phyloP scores from a whole-genome alignment of 768 basidiomycete genomes.

The Lactarius sanguifluus region DNA sequence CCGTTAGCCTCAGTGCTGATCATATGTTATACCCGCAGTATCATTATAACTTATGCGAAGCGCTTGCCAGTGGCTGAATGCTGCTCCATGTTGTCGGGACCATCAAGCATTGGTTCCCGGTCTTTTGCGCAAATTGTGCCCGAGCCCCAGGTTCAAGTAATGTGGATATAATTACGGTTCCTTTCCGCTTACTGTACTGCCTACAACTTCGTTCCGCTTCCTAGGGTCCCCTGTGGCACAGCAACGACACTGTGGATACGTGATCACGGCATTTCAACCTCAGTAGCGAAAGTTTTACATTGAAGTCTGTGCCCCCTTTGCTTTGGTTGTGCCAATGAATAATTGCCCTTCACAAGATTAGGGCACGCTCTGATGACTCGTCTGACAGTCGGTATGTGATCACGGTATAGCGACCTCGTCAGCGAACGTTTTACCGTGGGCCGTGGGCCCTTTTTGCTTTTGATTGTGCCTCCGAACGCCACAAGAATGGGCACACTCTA shows the following conservation, averaged over 20 bases:
- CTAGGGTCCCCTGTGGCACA: background rate
- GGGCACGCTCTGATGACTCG: background rate
- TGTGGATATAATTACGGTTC: too few relatives aligned
- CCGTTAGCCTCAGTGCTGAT: too few relatives aligned
- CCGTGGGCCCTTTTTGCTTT: background rate
- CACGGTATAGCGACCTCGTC: constrained; percentile 11
- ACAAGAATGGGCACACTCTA: background rate
- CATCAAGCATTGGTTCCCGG: background rate
- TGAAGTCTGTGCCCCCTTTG: background rate
- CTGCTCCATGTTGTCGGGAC: background rate
- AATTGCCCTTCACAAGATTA: background rate
- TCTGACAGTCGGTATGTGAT: background rate
- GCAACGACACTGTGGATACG: background rate
- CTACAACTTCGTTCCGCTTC: background rate
- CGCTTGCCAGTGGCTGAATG: too few relatives aligned
- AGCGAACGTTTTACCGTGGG: constrained; percentile 19
- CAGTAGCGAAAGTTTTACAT: background rate
- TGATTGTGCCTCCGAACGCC: background rate
- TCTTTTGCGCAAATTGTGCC: background rate
- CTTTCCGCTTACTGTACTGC: background rate
- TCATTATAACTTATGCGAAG: too few relatives aligned
- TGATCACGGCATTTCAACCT: background rate
- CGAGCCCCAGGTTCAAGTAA: background rate
- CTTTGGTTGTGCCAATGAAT: background rate
- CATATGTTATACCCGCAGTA: too few relatives aligned